Base-by-base conservation (phyloP, 805 yeast genomes). In the Lipomyces orientalis region DNA sequence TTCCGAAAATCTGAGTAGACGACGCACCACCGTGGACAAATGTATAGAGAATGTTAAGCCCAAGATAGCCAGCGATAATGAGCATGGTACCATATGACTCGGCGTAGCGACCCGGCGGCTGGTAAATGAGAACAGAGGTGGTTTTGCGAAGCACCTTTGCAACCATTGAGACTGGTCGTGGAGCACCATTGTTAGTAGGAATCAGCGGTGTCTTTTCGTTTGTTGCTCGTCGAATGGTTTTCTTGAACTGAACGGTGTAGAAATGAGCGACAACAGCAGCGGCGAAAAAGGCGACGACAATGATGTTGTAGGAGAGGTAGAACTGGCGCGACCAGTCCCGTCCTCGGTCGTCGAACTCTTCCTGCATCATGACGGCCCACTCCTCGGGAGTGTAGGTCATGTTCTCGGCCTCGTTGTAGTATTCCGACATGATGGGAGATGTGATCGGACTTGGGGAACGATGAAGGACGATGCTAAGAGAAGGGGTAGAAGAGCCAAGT, bases 281-380 rank as follows among this genome's bases (percentile, higher is more conserved):
- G 54, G 67, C 56, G 64, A 68, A 68, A 65, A 67, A 68, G 52
- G 67, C 69, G 52, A 68, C 71, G 60, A 68, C 71, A 59, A 68
- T 63, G 65, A 68, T 63, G 71, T 68, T 68, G 70, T 68, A 68
- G 34, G 66, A 52, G 46, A 68, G 66, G 61, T 68, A 68, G 64
- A 68, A 68, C 67, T 65, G 55, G 64, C 71, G 71, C 39, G 71
- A 68, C 71, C 71, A 68, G 57, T 68, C 70, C 19, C 71, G 71
- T 46, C 71, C 71, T 14, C 67, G 69, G 62, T 68, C 71, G 65
- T 68, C 71, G 62, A 67, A 68, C 61, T 61, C 71, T 65, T 60
- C 67, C 71, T 68, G 71, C 66, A 62, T 56, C 61, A 64, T 62
- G 58, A 64, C 68, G 14, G 71, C 68, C 71, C 65, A 63, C 66